Percentiles rank a stretch among this genome's conserved stretches.
Evolutionary conservation across 352 stramenopile genomes (phyloP).

Genomic region (Elongisporangium prolatum): DNA sequence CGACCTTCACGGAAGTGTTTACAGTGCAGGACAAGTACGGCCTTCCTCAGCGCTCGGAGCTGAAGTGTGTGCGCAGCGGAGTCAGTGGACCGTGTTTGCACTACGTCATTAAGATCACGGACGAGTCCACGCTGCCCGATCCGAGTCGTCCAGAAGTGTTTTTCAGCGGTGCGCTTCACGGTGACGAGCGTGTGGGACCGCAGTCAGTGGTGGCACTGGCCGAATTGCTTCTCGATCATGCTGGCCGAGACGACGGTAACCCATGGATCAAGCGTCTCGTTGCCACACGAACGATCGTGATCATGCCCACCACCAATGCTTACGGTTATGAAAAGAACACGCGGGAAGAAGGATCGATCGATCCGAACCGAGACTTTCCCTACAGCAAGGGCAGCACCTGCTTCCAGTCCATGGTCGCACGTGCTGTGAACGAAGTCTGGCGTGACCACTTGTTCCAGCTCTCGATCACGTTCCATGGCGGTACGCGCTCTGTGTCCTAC

Average conservation of each 20-base stretch:
- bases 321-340: constrained; percentile 86
- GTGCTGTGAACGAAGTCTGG: constrained; percentile 94
- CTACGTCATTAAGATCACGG: constrained; percentile 84
- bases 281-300: constrained; percentile 64
- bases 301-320: constrained; percentile 91
- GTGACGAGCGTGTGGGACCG: constrained; percentile 92
- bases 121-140: constrained; percentile 57
- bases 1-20: constrained; percentile 73
- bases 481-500: constrained; percentile 93
- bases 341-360: constrained; percentile 76
- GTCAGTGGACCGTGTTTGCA: constrained; percentile 51
- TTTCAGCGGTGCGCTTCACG: constrained; percentile 92
- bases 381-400: constrained; percentile 85
- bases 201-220: constrained; percentile 75
- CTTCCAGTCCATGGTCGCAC: constrained; percentile 92
- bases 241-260: constrained; percentile 30
- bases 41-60: constrained; percentile 40
- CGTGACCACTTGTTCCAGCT: constrained; percentile 95
- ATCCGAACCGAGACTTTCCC: constrained; percentile 97
- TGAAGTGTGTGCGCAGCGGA: constrained; percentile 41
- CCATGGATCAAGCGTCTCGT: constrained; percentile 72
- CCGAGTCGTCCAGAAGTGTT: constrained; percentile 89
- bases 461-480: constrained; percentile 95
- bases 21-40: constrained; percentile 76
- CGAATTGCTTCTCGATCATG: constrained; percentile 57